Conservation (phyloP, 345 rosid species). For the Lepidium didymum region DNA sequence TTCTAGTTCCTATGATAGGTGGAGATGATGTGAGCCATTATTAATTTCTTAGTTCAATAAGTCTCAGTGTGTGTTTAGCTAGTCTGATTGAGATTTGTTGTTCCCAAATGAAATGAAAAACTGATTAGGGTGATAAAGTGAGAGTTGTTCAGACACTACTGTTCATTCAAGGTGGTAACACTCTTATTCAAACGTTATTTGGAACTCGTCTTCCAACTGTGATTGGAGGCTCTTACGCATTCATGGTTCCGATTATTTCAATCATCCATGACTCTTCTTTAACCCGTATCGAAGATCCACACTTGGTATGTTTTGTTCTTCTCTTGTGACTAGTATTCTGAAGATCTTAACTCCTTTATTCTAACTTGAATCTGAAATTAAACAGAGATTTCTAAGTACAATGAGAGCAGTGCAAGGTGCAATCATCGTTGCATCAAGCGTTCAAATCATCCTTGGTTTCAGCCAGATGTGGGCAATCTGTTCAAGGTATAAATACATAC, state of each 20-base stretch:
- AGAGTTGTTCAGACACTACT: constrained; percentile 91
- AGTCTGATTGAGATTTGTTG: constrained; percentile 1
- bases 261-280: constrained; percentile 81
- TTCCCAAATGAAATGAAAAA: background rate
- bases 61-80: background rate
- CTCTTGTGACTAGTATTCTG: background rate
- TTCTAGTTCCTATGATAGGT: constrained; percentile 97
- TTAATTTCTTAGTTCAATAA: background rate
- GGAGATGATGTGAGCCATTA: constrained; percentile 62
- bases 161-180: constrained; percentile 86
- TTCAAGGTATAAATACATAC: constrained; percentile 59
- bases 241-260: constrained; percentile 93
- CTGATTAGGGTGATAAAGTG: constrained; percentile 82
- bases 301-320: constrained; percentile 49
- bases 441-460: constrained; percentile 88
- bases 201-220: constrained; percentile 94
- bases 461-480: constrained; percentile 96
- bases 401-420: constrained; percentile 99
- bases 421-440: constrained; percentile 85
- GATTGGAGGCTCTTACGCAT: constrained; percentile 93
- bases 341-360: background rate
- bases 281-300: constrained; percentile 57
- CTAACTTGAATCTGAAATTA: background rate
- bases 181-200: constrained; percentile 84
- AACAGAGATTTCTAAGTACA: constrained; percentile 75